A percentile compares a stretch with the other conserved stretches of the same genome.
These are phyloP conservation scores for Balakata baccata DNA, from an alignment of 345 rosid genomes.

Conservation along the genomic window DNA sequence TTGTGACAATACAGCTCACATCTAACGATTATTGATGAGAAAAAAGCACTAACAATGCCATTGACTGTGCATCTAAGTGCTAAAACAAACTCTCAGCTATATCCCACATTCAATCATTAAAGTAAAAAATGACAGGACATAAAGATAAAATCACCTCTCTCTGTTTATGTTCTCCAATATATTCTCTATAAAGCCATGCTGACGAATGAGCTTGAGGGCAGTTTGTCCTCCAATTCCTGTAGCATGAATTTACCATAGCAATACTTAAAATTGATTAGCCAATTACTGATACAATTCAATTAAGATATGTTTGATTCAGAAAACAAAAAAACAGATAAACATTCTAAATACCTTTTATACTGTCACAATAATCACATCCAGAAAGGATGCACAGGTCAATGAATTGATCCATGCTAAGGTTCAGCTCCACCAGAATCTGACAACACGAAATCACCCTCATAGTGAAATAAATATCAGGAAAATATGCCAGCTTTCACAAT, in stretches of 20 bases:
- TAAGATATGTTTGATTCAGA: not conserved
- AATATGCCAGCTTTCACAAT: not conserved
- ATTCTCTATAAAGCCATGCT: constrained; percentile 79
- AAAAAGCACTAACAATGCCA: not conserved
- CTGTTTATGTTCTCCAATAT: constrained; percentile 79
- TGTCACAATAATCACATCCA: constrained; percentile 97
- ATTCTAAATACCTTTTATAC: constrained; percentile 61
- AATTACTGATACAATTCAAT: constrained; percentile 9
- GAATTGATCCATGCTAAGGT: constrained; percentile 90
- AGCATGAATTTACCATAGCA: constrained; percentile 15
- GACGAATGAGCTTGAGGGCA: constrained; percentile 89
- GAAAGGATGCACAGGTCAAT: constrained; percentile 93
- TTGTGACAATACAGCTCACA: not conserved
- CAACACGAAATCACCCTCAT: constrained; percentile 17
- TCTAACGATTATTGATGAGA: not conserved
- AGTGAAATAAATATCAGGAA: constrained; percentile 12
- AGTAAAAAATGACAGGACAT: not conserved
- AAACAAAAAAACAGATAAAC: not conserved
- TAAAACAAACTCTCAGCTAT: not conserved
- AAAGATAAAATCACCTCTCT: constrained; percentile 54
- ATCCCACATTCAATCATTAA: not conserved
- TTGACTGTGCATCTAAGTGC: not conserved
- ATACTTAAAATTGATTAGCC: not conserved
- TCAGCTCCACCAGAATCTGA: constrained; percentile 82
- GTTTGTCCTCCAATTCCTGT: constrained; percentile 89